These are phyloP conservation scores for Fusarium piperis DNA, from an alignment of 2,329 filamentous ascomycete genomes.

Conservation along the genomic window DNA sequence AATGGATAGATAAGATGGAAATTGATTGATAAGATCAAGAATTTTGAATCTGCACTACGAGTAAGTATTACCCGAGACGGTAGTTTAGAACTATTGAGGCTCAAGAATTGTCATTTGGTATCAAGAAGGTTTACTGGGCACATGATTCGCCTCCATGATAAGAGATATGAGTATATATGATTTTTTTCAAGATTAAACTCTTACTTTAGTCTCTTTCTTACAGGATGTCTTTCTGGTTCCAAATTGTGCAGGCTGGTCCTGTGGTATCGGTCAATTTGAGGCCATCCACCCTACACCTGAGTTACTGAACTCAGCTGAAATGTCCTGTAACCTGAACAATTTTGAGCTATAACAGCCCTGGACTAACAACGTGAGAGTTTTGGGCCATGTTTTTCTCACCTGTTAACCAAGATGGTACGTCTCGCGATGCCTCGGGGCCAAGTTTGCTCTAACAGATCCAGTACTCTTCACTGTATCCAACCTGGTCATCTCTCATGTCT, in stretches of 20 bases:
- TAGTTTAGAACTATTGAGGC: rapidly evolving
- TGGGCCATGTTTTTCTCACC: conserved; percentile 58
- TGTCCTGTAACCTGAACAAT: too few species aligned
- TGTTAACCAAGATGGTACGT: conserved; percentile 53
- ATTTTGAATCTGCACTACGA: neutral
- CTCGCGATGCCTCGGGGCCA: rapidly evolving
- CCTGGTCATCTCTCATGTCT: conserved; percentile 64
- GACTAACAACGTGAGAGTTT: conserved; percentile 31
- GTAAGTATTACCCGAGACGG: neutral
- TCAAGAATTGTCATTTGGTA: neutral
- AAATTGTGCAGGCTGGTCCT: neutral
- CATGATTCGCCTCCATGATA: too few species aligned
- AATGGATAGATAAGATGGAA: neutral
- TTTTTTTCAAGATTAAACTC: too few species aligned
- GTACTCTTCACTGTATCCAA: conserved; percentile 66
- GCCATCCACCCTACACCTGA: neutral
- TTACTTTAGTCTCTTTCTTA: too few species aligned
- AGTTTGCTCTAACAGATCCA: neutral
- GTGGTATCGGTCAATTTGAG: neutral
- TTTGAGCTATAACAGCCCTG: too few species aligned
- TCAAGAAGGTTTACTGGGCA: too few species aligned
- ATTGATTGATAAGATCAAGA: neutral
- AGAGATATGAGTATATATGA: too few species aligned
- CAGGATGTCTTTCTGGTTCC: neutral
- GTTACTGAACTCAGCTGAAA: too few species aligned